Percentiles rank a stretch among this genome's conserved stretches.
phyloP scores from a whole-genome alignment of 345 rosid genomes.

The Corchorus olitorius region DNA sequence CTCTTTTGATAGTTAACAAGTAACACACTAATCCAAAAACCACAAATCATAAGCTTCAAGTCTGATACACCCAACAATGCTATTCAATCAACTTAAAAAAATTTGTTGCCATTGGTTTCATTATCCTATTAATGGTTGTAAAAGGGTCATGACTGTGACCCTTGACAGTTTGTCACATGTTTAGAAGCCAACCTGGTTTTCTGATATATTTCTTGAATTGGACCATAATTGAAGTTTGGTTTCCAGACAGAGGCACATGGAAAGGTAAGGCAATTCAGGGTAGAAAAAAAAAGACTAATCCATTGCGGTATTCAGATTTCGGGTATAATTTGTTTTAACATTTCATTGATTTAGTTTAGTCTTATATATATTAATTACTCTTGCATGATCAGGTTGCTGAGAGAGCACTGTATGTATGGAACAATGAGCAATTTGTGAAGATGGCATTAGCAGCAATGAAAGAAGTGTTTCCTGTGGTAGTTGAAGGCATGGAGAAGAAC shows the following conservation, averaged over 20 bases:
- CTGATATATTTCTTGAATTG: neutral
- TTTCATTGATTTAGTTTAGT: neutral
- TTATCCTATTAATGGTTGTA: neutral
- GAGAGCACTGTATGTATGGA: conserved; percentile 62
- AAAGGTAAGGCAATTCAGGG: neutral
- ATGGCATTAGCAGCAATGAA: conserved; percentile 51
- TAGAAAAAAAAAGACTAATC: too few relatives aligned
- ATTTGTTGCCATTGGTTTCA: neutral
- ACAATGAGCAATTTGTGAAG: conserved; percentile 65
- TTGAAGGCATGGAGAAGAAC: conserved; percentile 64
- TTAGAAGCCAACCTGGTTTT: neutral
- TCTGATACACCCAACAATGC: neutral
- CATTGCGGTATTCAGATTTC: too few relatives aligned
- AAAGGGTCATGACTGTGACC: neutral
- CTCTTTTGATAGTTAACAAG: neutral
- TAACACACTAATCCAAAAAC: neutral
- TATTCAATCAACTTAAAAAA: neutral
- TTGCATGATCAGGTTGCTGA: conserved; percentile 51
- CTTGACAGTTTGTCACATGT: neutral
- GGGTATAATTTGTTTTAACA: neutral
- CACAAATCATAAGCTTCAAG: neutral
- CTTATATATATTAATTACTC: neutral
- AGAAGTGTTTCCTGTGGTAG: conserved; percentile 56
- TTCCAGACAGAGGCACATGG: neutral
- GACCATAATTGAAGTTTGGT: neutral